Conservation (phyloP, 768 basidiomycete species). For the Tylopilus felleus region DNA sequence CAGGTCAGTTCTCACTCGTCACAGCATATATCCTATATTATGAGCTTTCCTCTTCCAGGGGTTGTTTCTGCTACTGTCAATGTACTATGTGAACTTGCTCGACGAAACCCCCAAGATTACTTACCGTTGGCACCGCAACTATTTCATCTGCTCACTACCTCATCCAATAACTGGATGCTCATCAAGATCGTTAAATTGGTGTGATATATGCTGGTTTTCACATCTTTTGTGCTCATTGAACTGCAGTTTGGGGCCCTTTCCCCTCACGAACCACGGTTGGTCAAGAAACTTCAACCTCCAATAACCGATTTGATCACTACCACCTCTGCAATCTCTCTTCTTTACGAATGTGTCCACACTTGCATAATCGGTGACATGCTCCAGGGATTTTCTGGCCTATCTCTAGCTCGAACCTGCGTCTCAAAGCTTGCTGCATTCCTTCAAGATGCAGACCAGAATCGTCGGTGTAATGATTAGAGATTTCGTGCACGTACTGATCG, state of each 20-base stretch:
- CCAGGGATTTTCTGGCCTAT: constrained; percentile 68
- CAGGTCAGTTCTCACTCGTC: constrained; percentile 40
- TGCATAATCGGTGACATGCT: constrained; percentile 98
- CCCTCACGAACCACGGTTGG: constrained; percentile 88
- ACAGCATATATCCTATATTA: background rate
- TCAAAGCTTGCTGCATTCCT: constrained; percentile 92
- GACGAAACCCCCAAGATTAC: constrained; percentile 75
- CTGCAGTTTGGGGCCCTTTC: constrained; percentile 87
- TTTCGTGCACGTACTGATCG: constrained; percentile 15
- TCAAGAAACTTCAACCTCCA: constrained; percentile 90
- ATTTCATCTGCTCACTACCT: constrained; percentile 89
- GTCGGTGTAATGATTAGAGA: constrained; percentile 48
- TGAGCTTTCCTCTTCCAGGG: constrained; percentile 41
- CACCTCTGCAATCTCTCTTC: constrained; percentile 89
- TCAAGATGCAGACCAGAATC: constrained; percentile 90
- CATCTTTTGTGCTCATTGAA: background rate
- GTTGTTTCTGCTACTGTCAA: constrained; percentile 95
- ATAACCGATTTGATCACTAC: constrained; percentile 95
- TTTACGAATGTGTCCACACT: constrained; percentile 98
- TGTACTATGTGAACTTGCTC: constrained; percentile 88
- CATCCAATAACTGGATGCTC: constrained; percentile 99
- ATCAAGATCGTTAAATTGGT: constrained; percentile 98
- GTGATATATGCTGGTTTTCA: constrained; percentile 13
- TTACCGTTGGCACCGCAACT: constrained; percentile 86
- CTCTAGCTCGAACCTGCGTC: constrained; percentile 83